These are phyloP conservation scores for Metschnikowia dekortorum DNA, from an alignment of 805 yeast species.

Conservation along the genomic window DNA sequence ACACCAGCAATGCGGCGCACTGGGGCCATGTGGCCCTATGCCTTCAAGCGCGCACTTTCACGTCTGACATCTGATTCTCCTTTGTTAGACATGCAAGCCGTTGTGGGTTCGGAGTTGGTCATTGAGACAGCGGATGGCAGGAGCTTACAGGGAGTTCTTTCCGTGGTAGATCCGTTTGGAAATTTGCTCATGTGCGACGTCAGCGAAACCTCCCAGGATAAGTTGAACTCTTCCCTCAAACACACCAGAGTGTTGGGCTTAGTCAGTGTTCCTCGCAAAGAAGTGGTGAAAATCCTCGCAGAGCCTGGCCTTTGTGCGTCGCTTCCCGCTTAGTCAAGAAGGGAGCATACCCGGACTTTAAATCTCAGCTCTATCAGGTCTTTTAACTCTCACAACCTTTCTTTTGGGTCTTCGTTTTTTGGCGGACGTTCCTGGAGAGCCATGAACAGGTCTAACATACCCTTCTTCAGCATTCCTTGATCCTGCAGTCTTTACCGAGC, in stretches of 20 bases:
- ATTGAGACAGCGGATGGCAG: conserved; percentile 29
- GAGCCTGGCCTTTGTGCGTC: neutral
- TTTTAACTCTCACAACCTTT: neutral
- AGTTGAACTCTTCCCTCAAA: conserved; percentile 15
- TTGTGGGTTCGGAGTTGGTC: conserved; percentile 29
- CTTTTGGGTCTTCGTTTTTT: neutral
- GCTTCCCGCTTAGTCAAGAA: neutral
- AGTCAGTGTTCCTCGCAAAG: conserved; percentile 23
- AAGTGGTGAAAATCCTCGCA: conserved; percentile 13
- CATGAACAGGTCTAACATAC: neutral
- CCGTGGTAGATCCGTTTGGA: conserved; percentile 43
- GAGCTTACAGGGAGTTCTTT: conserved; percentile 33
- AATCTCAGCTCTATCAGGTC: neutral
- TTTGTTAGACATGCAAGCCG: conserved; percentile 8
- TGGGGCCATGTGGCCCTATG: neutral
- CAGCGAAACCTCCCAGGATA: conserved; percentile 29
- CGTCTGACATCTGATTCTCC: neutral
- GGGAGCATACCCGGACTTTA: neutral
- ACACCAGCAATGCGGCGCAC: neutral
- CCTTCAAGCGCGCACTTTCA: neutral
- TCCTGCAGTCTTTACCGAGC: neutral
- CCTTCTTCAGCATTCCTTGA: neutral
- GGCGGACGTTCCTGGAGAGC: neutral
- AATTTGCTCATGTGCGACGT: conserved; percentile 35
- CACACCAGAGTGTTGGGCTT: conserved; percentile 25